These are phyloP conservation scores for Myochromella boudieri DNA, from an alignment of 768 basidiomycete genomes.

Conservation along the genomic window DNA sequence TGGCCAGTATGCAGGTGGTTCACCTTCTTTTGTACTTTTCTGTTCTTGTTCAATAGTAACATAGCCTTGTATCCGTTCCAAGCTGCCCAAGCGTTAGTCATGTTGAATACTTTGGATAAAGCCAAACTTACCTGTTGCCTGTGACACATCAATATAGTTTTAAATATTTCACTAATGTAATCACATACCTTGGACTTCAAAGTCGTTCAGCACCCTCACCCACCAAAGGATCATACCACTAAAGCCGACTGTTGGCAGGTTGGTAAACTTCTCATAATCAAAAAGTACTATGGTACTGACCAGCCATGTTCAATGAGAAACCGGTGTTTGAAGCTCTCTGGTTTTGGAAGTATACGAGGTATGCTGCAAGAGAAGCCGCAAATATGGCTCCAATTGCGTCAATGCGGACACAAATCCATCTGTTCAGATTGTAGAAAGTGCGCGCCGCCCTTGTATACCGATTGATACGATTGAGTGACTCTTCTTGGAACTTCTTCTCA, in stretches of 20 bases:
- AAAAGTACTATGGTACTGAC: conserved; percentile 28
- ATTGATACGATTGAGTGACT: conserved; percentile 53
- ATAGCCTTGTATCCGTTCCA: conserved; percentile 73
- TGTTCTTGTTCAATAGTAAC: conserved; percentile 61
- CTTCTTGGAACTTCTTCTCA: conserved; percentile 42
- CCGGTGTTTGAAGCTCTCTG: conserved; percentile 43
- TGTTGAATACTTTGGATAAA: not conserved
- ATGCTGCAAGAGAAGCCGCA: conserved; percentile 51
- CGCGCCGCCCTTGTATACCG: conserved; percentile 45
- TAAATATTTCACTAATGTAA: not conserved
- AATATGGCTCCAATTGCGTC: conserved; percentile 60
- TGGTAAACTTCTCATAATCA: conserved; percentile 15
- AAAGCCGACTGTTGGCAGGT: conserved; percentile 41
- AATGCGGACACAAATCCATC: conserved; percentile 49
- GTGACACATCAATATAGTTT: conserved; percentile 26
- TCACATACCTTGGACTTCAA: conserved; percentile 39
- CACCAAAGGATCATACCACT: conserved; percentile 53
- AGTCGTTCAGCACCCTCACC: conserved; percentile 41
- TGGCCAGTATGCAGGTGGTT: conserved; percentile 69
- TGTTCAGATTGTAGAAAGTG: conserved; percentile 53
- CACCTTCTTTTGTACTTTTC: conserved; percentile 33
- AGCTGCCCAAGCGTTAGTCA: conserved; percentile 22
- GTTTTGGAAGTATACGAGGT: conserved; percentile 46
- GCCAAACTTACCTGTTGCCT: conserved; percentile 38
- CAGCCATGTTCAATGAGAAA: conserved; percentile 57